A percentile compares a stretch with the other conserved stretches of the same genome.
phyloP scores from a whole-genome alignment of 2,329 filamentous ascomycete species.

The Calonectria henricotiae region DNA sequence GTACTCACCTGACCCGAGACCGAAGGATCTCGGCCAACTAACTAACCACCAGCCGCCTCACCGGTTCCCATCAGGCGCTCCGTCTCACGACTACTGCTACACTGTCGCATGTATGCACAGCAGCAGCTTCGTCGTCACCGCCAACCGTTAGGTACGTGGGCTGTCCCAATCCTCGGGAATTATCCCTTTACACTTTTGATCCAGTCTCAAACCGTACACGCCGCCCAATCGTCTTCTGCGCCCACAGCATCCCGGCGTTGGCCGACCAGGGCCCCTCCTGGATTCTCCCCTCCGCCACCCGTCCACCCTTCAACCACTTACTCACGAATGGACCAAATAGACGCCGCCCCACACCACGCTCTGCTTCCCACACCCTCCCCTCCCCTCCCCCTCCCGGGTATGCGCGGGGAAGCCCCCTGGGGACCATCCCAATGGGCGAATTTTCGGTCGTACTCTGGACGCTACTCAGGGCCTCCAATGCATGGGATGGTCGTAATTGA shows the following conservation, averaged over 20 bases:
- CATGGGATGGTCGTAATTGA: constrained; percentile 52
- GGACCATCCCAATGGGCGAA: constrained; percentile 52
- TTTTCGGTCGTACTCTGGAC: constrained; percentile 57
- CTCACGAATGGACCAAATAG: constrained; percentile 20
- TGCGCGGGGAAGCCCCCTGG: constrained; percentile 44
- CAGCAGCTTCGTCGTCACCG: not conserved
- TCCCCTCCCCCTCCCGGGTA: not conserved
- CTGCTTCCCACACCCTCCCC: constrained; percentile 20
- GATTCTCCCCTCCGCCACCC: not conserved
- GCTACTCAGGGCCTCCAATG: constrained; percentile 48
- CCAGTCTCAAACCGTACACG: constrained; percentile 23
- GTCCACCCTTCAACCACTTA: constrained; percentile 9
- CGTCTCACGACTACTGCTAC: not conserved
- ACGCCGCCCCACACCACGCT: constrained; percentile 5
- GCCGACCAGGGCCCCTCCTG: not conserved
- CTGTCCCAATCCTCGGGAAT: not conserved
- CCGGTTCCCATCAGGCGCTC: not conserved
- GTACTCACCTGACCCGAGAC: constrained; percentile 14
- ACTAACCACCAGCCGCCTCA: not conserved
- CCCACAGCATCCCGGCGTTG: constrained; percentile 4
- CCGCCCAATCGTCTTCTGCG: constrained; percentile 19
- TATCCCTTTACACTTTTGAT: constrained; percentile 17
- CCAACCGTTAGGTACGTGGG: not conserved
- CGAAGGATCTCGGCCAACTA: not conserved
- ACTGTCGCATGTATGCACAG: not conserved